Conservation (phyloP, 2,329 filamentous ascomycete genomes). For the Aureobasidium namibiae region DNA sequence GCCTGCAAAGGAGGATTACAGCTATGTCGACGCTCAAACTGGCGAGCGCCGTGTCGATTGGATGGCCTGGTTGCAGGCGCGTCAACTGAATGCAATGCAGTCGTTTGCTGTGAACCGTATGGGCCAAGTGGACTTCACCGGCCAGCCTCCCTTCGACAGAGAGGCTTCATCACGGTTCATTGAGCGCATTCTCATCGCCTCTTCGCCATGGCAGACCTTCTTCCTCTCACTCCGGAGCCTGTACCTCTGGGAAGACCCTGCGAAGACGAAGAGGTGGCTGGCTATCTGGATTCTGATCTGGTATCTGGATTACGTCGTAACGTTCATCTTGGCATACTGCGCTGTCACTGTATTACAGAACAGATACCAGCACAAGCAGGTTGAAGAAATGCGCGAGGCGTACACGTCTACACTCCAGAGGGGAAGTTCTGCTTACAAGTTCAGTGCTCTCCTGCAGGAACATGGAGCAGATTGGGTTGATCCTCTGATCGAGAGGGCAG, state of each 20-base stretch:
- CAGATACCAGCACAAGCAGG: constrained; percentile 22
- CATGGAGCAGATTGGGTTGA: constrained; percentile 33
- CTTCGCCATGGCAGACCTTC: constrained; percentile 33
- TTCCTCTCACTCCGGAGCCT: constrained; percentile 28
- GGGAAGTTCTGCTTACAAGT: constrained; percentile 23
- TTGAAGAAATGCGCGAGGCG: constrained; percentile 28
- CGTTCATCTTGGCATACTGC: constrained; percentile 28
- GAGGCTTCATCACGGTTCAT: constrained; percentile 28
- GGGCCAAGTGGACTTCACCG: constrained; percentile 27
- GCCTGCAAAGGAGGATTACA: constrained; percentile 24
- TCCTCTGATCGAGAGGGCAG: constrained; percentile 28
- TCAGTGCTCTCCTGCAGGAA: constrained; percentile 30
- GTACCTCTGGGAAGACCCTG: constrained; percentile 33
- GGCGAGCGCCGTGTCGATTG: constrained; percentile 27
- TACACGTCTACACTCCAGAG: constrained; percentile 26
- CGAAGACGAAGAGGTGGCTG: constrained; percentile 29
- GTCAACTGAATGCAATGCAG: not conserved
- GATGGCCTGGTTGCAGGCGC: constrained; percentile 15
- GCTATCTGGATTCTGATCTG: constrained; percentile 28
- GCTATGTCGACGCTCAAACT: constrained; percentile 17
- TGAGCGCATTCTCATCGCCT: constrained; percentile 33
- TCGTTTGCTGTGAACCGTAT: constrained; percentile 12
- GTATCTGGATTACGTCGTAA: constrained; percentile 30
- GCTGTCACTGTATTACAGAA: constrained; percentile 28
- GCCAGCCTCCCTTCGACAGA: constrained; percentile 28